Base-by-base conservation (phyloP, 495 filamentous ascomycete genomes). In the Xylona heveae region DNA sequence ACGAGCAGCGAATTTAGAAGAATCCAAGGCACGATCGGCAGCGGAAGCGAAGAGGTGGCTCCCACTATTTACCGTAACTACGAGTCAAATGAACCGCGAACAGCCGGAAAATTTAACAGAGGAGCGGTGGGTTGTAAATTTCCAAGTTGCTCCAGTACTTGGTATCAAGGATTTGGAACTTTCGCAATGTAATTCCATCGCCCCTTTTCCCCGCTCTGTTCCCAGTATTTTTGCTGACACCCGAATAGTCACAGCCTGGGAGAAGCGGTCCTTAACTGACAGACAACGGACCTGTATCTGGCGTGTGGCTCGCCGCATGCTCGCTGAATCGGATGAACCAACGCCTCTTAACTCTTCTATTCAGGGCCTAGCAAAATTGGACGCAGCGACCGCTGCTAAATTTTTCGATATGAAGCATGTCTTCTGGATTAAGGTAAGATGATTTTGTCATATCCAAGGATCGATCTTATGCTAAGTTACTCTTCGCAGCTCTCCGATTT, bases 91-190 rank as follows among this genome's bases (percentile, higher is more conserved):
- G 56, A 43, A 41, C 31, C 1, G 13, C 15, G 15, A 2, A 33
- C 20, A 19, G 2, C 19, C 19, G 38, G 30, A 31, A 17, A 53
- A 63, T 16, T 36, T 56, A 24, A 54, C 55, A 5, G 50, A 58
- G 16, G 77, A 83, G 41, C 62, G 67, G 47, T 84, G 78, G 75
- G 56, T 82, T 41, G 66, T 78, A 19, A 83, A 81, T 39, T 71
- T 74, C 27, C 64, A 83, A 42, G 71, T 71, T 35, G 76, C 77
- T 12, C 64, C 78, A 12, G 54, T 84, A 16, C 54, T 84, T 19
- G 78, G 75, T 19, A 74, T 78, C 31, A 78, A 78, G 47, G 77
- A 84, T 42, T 57, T 78, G 14, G 63, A 71, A 24, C 57, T 84
- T 19, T 69, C 72, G 15, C 66, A 73, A 54, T 84, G 70, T 73